Evolutionary conservation across 1,284 basidiomycete genomes (phyloP).

Genomic region (Singerocomus rubriflavus): DNA sequence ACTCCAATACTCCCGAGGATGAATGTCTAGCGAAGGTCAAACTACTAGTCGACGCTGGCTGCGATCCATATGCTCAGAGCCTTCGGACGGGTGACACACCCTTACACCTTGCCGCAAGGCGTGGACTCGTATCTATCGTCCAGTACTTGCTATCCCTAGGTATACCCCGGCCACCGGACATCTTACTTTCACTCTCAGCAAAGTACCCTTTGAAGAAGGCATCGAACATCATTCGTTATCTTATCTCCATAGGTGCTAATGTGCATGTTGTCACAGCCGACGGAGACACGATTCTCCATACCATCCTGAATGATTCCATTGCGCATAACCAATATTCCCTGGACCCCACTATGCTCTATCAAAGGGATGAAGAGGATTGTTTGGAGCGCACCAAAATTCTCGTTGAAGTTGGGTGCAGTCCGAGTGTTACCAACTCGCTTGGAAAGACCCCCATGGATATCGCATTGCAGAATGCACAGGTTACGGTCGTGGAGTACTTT

Average conservation of each 20-base stretch:
- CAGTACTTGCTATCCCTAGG: neutral
- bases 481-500: neutral
- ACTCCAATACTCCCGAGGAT: neutral
- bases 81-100: neutral
- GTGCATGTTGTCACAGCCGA: neutral
- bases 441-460: constrained; percentile 5
- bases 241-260: neutral
- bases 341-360: too few species aligned
- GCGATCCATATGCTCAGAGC: neutral
- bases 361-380: neutral
- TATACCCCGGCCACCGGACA: neutral
- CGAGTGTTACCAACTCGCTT: neutral
- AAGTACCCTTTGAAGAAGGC: neutral
- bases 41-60: neutral
- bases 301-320: neutral
- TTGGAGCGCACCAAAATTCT: constrained; percentile 2
- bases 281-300: constrained; percentile 1
- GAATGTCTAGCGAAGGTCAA: constrained; percentile 5
- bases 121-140: neutral
- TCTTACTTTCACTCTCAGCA: neutral
- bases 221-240: neutral
- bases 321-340: too few species aligned
- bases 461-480: neutral
- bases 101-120: neutral
- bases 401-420: neutral